phyloP scores from a whole-genome alignment of 768 basidiomycete genomes.

The Rhodosporidiobolus sp. region DNA sequence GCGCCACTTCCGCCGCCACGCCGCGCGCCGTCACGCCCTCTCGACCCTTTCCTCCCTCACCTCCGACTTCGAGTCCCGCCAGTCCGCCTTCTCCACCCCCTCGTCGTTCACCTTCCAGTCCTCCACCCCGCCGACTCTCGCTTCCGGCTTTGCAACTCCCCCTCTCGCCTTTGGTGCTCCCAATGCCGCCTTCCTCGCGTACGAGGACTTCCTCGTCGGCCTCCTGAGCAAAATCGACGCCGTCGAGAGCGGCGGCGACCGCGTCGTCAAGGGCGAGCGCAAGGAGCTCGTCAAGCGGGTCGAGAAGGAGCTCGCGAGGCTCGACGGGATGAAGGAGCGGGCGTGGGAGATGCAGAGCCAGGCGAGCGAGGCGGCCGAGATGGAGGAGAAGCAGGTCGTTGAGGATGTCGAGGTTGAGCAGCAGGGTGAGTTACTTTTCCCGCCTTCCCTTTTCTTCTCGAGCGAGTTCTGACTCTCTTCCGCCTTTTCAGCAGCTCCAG shows the following conservation, averaged over 20 bases:
- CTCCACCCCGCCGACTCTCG: conserved; percentile 4
- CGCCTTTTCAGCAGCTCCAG: too few relatives aligned
- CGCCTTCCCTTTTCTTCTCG: too few relatives aligned
- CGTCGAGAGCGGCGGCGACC: conserved; percentile 17
- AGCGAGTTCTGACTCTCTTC: too few relatives aligned
- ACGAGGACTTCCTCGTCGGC: conserved; percentile 33
- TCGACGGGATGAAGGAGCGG: conserved; percentile 21
- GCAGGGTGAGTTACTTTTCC: too few relatives aligned
- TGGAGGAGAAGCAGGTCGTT: background rate
- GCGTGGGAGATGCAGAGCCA: conserved; percentile 28
- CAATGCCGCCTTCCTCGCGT: conserved; percentile 24
- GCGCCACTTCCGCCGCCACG: conserved; percentile 13
- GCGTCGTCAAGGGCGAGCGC: conserved; percentile 22
- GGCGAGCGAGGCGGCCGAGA: background rate
- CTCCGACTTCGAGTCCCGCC: conserved; percentile 54
- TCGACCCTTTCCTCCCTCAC: conserved; percentile 52
- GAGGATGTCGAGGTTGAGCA: background rate
- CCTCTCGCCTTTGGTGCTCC: conserved; percentile 60
- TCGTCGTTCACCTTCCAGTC: conserved; percentile 47
- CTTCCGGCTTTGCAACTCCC: background rate
- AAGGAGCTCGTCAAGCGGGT: conserved; percentile 25
- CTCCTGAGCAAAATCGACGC: conserved; percentile 29
- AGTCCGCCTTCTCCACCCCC: conserved; percentile 50
- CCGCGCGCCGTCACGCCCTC: conserved; percentile 46
- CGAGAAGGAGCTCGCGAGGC: conserved; percentile 19